These are phyloP conservation scores for Gonapodya prolifera DNA, from an alignment of 192 early-diverging fungal genomes.

Conservation along the genomic window DNA sequence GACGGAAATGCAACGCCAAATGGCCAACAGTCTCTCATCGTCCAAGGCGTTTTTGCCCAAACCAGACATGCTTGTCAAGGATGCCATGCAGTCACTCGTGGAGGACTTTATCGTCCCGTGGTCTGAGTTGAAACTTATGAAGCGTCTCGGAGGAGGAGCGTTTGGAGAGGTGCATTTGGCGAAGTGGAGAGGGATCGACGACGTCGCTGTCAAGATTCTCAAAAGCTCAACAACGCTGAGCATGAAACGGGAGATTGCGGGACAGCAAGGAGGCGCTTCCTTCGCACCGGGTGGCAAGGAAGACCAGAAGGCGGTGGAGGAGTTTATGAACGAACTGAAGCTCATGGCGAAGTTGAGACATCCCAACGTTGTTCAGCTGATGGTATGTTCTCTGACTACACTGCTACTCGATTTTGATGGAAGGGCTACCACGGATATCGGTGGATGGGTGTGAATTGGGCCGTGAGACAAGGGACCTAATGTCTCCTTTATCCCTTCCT, in stretches of 20 bases:
- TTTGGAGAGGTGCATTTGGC: not conserved
- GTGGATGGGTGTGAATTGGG: too few relatives aligned
- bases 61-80: not conserved
- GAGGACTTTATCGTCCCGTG: not conserved
- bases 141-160: not conserved
- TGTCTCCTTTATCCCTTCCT: not conserved
- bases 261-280: not conserved
- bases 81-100: not conserved
- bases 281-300: not conserved
- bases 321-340: not conserved
- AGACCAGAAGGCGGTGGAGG: not conserved
- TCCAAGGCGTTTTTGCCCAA: not conserved
- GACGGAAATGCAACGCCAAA: not conserved
- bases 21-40: not conserved
- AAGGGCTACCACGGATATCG: too few relatives aligned
- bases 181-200: not conserved
- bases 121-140: not conserved
- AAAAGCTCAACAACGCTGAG: not conserved
- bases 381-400: not conserved
- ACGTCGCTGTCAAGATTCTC: not conserved
- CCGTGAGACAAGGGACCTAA: not conserved
- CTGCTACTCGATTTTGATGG: not conserved
- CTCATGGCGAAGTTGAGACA: not conserved
- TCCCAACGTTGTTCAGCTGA: not conserved
- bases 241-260: not conserved